Conservation (phyloP, 2,329 filamentous ascomycete genomes). For the Cytospora mali region DNA sequence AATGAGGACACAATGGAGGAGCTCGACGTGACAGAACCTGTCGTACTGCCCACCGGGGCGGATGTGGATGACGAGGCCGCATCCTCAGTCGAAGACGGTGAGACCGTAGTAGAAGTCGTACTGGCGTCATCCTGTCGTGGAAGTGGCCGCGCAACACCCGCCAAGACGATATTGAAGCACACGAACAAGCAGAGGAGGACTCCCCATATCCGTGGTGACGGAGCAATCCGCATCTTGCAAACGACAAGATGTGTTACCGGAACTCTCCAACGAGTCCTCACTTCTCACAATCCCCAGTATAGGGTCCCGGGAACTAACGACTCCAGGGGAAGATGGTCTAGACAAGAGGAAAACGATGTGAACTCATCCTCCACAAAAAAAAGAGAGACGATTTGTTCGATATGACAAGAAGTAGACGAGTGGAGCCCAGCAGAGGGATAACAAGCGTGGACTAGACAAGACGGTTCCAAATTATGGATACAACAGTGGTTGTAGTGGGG, state of each 20-base stretch:
- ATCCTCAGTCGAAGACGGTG: slow-evolving; percentile 1
- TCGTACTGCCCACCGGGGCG: background rate
- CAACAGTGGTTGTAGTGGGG: background rate
- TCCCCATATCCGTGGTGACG: slow-evolving; percentile 11
- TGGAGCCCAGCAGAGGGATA: slow-evolving; percentile 6
- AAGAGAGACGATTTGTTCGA: background rate
- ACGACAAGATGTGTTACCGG: background rate
- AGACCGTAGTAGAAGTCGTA: background rate
- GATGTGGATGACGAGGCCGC: slow-evolving; percentile 3
- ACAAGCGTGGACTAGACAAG: slow-evolving; percentile 9
- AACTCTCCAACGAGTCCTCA: background rate
- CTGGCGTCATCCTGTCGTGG: slow-evolving; percentile 18
- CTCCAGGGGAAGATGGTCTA: background rate
- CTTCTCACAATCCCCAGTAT: background rate
- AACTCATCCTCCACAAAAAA: slow-evolving; percentile 19
- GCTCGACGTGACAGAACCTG: background rate
- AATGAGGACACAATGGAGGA: slow-evolving; percentile 3
- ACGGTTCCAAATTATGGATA: slow-evolving; percentile 2
- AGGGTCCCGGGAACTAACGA: background rate
- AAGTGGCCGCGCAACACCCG: slow-evolving; percentile 24
- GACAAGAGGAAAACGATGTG: background rate
- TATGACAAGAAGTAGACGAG: background rate
- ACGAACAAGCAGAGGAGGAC: slow-evolving; percentile 17
- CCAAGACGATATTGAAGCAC: slow-evolving; percentile 21
- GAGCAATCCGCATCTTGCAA: slow-evolving; percentile 19